Percentiles rank a stretch among this genome's conserved stretches.
Conservation (phyloP, 2,329 filamentous ascomycete genomes). For the Cordyceps tenuipes region DNA sequence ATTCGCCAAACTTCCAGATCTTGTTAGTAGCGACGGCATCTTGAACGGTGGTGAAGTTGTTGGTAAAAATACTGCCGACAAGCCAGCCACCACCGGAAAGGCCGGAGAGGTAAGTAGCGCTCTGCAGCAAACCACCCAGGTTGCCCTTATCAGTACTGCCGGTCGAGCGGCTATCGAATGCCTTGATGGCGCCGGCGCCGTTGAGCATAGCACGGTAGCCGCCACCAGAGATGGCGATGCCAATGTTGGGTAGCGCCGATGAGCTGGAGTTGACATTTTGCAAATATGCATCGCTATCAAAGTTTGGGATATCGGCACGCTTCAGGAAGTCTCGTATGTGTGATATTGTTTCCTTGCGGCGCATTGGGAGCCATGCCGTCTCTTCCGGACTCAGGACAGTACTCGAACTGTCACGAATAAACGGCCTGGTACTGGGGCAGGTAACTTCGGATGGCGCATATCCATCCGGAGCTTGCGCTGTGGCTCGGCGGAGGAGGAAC, state of each 20-base stretch:
- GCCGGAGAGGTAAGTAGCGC: conserved; percentile 71
- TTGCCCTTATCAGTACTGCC: conserved; percentile 45
- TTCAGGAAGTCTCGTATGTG: conserved; percentile 69
- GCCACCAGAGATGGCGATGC: conserved; percentile 71
- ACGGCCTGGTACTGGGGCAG: conserved; percentile 63
- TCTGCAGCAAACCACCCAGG: conserved; percentile 72
- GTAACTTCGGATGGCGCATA: conserved; percentile 62
- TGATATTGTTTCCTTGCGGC: conserved; percentile 63
- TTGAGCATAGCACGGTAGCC: conserved; percentile 80
- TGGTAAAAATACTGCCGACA: conserved; percentile 70
- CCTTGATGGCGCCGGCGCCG: conserved; percentile 69
- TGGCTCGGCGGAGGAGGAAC: conserved; percentile 9
- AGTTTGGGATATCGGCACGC: conserved; percentile 64
- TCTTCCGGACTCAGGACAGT: conserved; percentile 57
- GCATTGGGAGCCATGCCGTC: conserved; percentile 60
- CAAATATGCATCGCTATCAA: conserved; percentile 70
- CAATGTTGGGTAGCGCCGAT: conserved; percentile 48
- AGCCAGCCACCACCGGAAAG: conserved; percentile 81
- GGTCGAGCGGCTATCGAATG: conserved; percentile 66
- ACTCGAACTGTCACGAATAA: conserved; percentile 52
- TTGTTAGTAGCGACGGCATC: conserved; percentile 26
- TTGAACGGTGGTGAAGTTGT: conserved; percentile 66
- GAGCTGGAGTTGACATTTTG: conserved; percentile 22
- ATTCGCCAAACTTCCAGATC: conserved; percentile 34
- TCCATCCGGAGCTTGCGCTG: conserved; percentile 31